Evolutionary conservation across 208 protist species (phyloP).

Genomic region (Wallacemonas sp.): DNA sequence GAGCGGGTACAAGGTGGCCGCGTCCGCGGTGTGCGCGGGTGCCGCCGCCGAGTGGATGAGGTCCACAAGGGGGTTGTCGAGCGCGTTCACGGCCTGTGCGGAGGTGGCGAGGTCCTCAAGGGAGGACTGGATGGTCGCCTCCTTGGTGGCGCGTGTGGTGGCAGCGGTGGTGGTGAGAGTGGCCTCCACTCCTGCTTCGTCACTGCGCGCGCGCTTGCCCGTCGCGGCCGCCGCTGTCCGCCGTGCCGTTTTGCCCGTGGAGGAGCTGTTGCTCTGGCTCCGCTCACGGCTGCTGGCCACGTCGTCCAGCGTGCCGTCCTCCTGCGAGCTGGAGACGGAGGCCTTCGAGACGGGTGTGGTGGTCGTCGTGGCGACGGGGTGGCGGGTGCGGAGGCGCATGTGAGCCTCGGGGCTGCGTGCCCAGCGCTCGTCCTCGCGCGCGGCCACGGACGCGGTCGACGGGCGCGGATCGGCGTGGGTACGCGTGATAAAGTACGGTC

Average conservation of each 20-base stretch:
- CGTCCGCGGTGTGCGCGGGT: neutral
- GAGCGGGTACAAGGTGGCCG: neutral
- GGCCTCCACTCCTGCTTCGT: neutral
- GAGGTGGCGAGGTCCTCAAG: slow-evolving; percentile 3
- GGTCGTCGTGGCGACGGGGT: neutral
- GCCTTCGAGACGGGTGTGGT: too few species aligned
- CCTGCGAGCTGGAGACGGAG: slow-evolving; percentile 9
- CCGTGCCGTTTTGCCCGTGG: neutral
- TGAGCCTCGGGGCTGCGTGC: slow-evolving; percentile 9
- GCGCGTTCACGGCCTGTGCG: neutral
- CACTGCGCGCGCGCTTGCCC: slow-evolving; percentile 10
- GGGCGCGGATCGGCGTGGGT: neutral
- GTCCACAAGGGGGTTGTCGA: slow-evolving; percentile 6
- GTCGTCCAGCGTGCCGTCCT: neutral
- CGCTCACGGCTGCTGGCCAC: neutral
- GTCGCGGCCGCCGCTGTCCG: neutral
- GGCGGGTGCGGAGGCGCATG: slow-evolving; percentile 34
- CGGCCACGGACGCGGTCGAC: neutral
- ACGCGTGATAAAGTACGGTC: neutral
- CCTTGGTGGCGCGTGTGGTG: neutral
- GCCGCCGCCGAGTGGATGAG: neutral
- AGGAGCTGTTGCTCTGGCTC: neutral
- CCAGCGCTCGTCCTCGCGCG: slow-evolving; percentile 24
- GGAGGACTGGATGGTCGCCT: neutral
- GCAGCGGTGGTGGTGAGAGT: neutral